A percentile compares a stretch with the other conserved stretches of the same genome.
Evolutionary conservation across 1,284 basidiomycete species (phyloP).

Genomic region (Limonomyces culmigenus): DNA sequence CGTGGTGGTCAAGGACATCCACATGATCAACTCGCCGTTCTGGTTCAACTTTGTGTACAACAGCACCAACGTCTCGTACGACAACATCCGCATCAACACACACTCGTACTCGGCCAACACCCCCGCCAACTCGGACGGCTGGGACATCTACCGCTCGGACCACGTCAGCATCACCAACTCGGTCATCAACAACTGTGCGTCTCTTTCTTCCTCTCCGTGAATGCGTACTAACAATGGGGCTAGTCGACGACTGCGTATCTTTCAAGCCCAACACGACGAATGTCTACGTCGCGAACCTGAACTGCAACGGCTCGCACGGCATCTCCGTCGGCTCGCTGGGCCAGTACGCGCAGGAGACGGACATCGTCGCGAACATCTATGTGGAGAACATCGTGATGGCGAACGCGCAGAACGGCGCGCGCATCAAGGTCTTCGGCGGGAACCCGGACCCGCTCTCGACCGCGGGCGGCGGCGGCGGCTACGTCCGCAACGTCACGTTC

Average conservation of each 20-base stretch:
- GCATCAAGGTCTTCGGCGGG: slow-evolving; percentile 30
- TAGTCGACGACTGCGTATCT: slow-evolving; percentile 21
- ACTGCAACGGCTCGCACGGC: slow-evolving; percentile 25
- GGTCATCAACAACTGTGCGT: slow-evolving; percentile 16
- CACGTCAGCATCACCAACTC: too few relatives aligned
- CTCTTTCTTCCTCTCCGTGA: too few relatives aligned
- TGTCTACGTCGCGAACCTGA: slow-evolving; percentile 23
- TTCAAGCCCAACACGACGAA: slow-evolving; percentile 32
- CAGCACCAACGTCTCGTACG: slow-evolving; percentile 21
- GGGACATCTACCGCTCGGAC: slow-evolving; percentile 35
- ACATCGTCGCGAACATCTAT: slow-evolving; percentile 29
- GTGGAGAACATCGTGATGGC: slow-evolving; percentile 28
- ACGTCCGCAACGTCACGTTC: slow-evolving; percentile 23
- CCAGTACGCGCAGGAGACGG: slow-evolving; percentile 28
- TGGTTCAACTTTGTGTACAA: slow-evolving; percentile 35
- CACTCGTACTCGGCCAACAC: slow-evolving; percentile 25
- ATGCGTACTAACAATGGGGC: too few relatives aligned
- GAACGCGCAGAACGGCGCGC: slow-evolving; percentile 30
- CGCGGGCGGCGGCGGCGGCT: slow-evolving; percentile 15
- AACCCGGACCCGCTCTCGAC: too few relatives aligned
- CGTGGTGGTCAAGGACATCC: slow-evolving; percentile 33
- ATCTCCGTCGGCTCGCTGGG: slow-evolving; percentile 29
- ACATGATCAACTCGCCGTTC: slow-evolving; percentile 22
- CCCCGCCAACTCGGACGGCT: slow-evolving; percentile 41
- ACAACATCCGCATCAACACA: slow-evolving; percentile 17